These are phyloP conservation scores for Polygonum maritimum DNA, from an alignment of 148 eudicot genomes.

Conservation along the genomic window DNA sequence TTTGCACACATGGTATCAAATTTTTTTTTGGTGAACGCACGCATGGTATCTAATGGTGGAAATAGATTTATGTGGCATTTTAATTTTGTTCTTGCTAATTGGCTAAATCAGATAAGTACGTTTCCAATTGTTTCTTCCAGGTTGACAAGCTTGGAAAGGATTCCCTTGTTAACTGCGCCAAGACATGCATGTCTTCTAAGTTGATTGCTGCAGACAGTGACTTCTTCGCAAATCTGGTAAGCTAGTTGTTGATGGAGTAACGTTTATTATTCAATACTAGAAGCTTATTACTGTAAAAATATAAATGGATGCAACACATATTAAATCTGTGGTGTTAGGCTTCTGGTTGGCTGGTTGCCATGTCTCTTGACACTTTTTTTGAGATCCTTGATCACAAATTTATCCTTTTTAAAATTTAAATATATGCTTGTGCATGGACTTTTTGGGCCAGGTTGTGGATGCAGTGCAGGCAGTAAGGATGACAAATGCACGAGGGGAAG, in stretches of 20 bases:
- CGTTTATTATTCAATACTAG: neutral
- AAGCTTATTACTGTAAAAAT: neutral
- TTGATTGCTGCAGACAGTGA: conserved; percentile 70
- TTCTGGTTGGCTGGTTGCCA: neutral
- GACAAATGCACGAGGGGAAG: conserved; percentile 89
- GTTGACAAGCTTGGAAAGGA: conserved; percentile 96
- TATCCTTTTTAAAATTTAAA: neutral
- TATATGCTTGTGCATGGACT: neutral
- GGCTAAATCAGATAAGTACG: neutral
- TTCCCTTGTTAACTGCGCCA: conserved; percentile 85
- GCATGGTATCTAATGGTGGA: neutral
- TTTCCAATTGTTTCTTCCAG: conserved; percentile 22
- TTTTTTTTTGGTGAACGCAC: neutral
- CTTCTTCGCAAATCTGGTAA: conserved; percentile 87
- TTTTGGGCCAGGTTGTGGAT: conserved; percentile 57
- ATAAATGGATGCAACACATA: neutral
- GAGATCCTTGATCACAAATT: neutral
- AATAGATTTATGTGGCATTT: neutral
- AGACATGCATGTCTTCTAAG: conserved; percentile 97
- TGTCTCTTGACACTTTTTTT: neutral
- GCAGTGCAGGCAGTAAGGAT: conserved; percentile 88
- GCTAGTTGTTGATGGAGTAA: neutral
- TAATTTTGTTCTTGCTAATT: neutral
- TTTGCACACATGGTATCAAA: neutral
- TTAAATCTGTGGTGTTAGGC: neutral